Conservation (phyloP, 2,329 filamentous ascomycete genomes). For the Pseudocercospora cruenta region DNA sequence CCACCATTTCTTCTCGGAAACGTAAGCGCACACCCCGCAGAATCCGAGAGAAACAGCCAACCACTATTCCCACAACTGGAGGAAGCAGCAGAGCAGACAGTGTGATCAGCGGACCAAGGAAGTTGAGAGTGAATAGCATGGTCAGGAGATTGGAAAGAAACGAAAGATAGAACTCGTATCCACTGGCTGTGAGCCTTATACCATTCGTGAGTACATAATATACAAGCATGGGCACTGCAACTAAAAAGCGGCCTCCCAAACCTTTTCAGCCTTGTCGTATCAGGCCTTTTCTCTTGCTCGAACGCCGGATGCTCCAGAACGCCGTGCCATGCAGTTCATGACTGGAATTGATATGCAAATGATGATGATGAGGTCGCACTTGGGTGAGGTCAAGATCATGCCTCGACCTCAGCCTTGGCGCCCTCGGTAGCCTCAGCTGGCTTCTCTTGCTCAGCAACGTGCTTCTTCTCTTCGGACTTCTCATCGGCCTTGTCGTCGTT, state of each 20-base stretch:
- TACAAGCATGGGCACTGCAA: conserved; percentile 9
- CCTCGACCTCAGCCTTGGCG: not conserved
- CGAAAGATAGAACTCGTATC: not conserved
- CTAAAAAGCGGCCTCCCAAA: conserved; percentile 3
- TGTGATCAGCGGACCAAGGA: conserved; percentile 22
- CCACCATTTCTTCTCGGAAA: conserved; percentile 13
- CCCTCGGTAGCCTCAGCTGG: conserved; percentile 7
- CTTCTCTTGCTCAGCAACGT: not conserved
- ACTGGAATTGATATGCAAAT: not conserved
- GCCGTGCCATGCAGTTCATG: conserved; percentile 3
- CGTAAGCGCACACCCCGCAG: conserved; percentile 20
- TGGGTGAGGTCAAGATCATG: not conserved
- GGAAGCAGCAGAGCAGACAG: conserved; percentile 16
- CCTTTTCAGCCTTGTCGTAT: conserved; percentile 1
- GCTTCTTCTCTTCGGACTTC: not conserved
- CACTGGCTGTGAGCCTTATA: not conserved
- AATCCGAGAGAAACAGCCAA: conserved; percentile 12
- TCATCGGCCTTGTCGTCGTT: conserved; percentile 14
- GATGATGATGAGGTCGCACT: not conserved
- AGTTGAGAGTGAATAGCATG: conserved; percentile 22
- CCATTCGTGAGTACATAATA: conserved; percentile 5
- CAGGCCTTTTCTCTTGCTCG: not conserved
- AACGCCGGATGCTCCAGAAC: conserved; percentile 6
- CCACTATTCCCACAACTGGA: not conserved
- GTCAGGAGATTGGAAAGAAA: conserved; percentile 13